phyloP scores from a whole-genome alignment of 169 alveolate species.

The Plasmodium fragile region DNA sequence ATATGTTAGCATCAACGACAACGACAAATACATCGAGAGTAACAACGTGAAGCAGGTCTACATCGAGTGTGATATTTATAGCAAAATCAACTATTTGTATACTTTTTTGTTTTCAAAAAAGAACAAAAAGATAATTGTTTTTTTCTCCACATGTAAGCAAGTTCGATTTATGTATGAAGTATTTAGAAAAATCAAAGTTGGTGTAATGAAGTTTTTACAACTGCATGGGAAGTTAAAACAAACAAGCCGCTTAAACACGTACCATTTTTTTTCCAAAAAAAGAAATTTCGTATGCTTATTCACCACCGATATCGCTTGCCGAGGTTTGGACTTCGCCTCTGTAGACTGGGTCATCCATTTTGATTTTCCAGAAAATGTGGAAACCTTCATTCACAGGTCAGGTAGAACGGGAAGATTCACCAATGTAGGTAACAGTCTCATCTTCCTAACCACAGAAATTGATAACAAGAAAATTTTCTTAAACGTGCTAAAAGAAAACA shows the following conservation, averaged over 20 bases:
- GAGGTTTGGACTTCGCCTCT: constrained; percentile 99
- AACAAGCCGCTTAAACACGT: constrained; percentile 65
- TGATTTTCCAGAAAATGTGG: constrained; percentile 98
- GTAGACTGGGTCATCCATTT: constrained; percentile 98
- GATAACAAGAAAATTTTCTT: constrained; percentile 54
- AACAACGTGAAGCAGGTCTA: constrained; percentile 61
- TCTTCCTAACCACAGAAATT: constrained; percentile 77
- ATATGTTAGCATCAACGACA: constrained; percentile 66
- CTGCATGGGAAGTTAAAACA: constrained; percentile 94
- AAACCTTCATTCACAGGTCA: constrained; percentile 98
- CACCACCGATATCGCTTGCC: constrained; percentile 98
- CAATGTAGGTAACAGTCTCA: constrained; percentile 87
- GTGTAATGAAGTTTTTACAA: constrained; percentile 91
- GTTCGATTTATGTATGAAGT: constrained; percentile 94
- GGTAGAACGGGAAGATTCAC: constrained; percentile 99
- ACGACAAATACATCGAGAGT: constrained; percentile 69
- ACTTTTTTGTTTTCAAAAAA: constrained; percentile 92
- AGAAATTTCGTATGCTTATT: constrained; percentile 82
- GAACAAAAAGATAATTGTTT: constrained; percentile 91
- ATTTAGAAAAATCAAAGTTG: constrained; percentile 89
- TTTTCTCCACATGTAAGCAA: constrained; percentile 95
- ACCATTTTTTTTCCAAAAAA: constrained; percentile 67
- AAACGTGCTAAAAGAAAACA: constrained; percentile 56
- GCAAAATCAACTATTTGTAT: constrained; percentile 92
- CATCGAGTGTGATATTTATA: constrained; percentile 80